Evolutionary conservation across 2,329 filamentous ascomycete genomes (phyloP).

Genomic region (Calonectria hawksworthii): DNA sequence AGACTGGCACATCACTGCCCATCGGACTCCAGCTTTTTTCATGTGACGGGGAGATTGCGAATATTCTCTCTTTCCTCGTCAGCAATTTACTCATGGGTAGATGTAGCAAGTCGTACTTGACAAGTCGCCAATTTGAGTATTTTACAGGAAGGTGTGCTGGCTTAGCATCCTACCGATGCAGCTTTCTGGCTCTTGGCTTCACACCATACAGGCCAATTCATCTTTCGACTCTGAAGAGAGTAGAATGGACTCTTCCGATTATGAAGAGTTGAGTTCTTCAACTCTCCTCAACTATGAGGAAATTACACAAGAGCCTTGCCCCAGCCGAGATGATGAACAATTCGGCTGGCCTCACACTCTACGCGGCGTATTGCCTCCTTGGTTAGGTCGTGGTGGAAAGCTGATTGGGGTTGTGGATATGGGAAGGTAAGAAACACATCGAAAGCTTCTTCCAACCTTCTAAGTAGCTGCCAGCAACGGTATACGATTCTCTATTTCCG

Average conservation of each 20-base stretch:
- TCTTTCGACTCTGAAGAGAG: no score
- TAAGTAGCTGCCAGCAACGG: slow-evolving; percentile 68
- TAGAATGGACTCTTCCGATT: slow-evolving; percentile 43
- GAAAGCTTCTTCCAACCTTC: background rate
- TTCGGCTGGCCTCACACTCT: background rate
- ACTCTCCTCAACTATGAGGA: slow-evolving; percentile 30
- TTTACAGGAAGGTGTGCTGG: no score
- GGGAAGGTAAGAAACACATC: slow-evolving; percentile 49
- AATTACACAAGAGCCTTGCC: background rate
- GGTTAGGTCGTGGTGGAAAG: slow-evolving; percentile 47
- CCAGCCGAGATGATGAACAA: slow-evolving; percentile 6
- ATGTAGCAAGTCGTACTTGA: no score
- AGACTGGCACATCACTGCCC: no score
- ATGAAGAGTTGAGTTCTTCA: slow-evolving; percentile 39
- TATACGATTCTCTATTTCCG: slow-evolving; percentile 76
- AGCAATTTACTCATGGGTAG: no score
- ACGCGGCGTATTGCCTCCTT: slow-evolving; percentile 44
- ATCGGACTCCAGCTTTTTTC: no score
- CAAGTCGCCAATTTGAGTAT: no score
- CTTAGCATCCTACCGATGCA: no score
- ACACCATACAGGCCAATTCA: no score
- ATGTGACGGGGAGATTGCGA: no score
- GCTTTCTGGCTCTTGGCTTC: no score
- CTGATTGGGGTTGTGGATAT: slow-evolving; percentile 54
- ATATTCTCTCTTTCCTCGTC: no score